Evolutionary conservation across 805 yeast genomes (phyloP).

Genomic region (Helenozyma rhizophorensis): DNA sequence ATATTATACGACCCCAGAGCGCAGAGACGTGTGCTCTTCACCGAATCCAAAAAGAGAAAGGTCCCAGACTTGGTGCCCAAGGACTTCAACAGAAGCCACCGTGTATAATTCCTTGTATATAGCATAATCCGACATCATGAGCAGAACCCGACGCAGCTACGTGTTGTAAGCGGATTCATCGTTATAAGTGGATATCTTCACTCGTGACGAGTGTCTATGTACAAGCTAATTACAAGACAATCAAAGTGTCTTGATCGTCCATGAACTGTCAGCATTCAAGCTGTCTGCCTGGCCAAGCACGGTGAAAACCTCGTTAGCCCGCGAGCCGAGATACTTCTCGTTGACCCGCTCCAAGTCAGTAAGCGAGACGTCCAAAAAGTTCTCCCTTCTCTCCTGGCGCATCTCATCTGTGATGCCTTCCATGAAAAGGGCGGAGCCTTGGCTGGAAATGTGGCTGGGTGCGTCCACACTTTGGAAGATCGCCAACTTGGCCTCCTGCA

Average conservation of each 20-base stretch:
- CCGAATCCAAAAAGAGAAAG: slow-evolving; percentile 84
- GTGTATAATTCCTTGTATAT: slow-evolving; percentile 12
- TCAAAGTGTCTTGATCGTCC: slow-evolving; percentile 16
- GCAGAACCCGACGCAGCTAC: slow-evolving; percentile 3
- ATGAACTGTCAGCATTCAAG: slow-evolving; percentile 17
- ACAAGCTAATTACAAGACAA: slow-evolving; percentile 1
- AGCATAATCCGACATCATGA: neutral
- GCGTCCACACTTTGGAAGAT: slow-evolving; percentile 91
- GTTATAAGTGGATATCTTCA: no score
- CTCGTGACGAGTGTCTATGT: slow-evolving; percentile 1
- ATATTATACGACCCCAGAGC: slow-evolving; percentile 49
- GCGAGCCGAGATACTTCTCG: slow-evolving; percentile 53
- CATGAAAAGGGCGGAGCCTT: slow-evolving; percentile 64
- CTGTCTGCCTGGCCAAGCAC: slow-evolving; percentile 43
- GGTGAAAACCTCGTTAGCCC: slow-evolving; percentile 26
- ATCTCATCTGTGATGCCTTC: slow-evolving; percentile 72
- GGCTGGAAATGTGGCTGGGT: slow-evolving; percentile 75
- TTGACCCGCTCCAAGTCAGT: slow-evolving; percentile 61
- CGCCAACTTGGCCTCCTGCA: slow-evolving; percentile 86
- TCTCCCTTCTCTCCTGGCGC: slow-evolving; percentile 76
- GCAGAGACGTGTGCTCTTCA: slow-evolving; percentile 85
- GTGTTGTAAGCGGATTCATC: no score
- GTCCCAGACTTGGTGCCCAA: slow-evolving; percentile 45
- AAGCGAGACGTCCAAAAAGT: slow-evolving; percentile 60
- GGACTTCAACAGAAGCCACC: slow-evolving; percentile 28